These are phyloP conservation scores for Lepraria neglecta DNA, from an alignment of 495 filamentous ascomycete genomes.

Conservation along the genomic window DNA sequence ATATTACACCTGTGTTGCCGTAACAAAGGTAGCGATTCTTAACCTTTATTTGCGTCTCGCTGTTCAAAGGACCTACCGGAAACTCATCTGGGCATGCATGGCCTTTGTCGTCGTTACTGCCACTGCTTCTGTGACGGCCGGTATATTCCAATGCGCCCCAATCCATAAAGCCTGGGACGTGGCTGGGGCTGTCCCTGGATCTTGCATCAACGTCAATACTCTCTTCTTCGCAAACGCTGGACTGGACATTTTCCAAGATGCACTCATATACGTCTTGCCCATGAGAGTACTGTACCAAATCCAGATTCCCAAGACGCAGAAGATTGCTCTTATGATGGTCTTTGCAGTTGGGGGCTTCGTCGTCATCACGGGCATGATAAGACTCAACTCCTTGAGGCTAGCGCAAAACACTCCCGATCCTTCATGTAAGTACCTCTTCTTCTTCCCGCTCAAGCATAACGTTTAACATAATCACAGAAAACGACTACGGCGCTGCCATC, in stretches of 20 bases:
- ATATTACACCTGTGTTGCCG: neutral
- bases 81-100: conserved; percentile 2
- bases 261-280: conserved; percentile 4
- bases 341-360: conserved; percentile 7
- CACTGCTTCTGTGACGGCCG: neutral
- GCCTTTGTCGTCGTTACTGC: conserved; percentile 1
- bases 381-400: conserved; percentile 1
- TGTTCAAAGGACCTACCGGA: neutral
- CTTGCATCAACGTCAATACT: conserved; percentile 1
- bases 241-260: conserved; percentile 10
- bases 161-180: conserved; percentile 8
- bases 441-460: neutral
- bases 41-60: neutral
- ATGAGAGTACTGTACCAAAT: conserved; percentile 6
- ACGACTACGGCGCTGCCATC: neutral
- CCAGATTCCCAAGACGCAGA: neutral
- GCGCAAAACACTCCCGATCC: conserved; percentile 7
- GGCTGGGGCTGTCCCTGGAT: neutral
- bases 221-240: conserved; percentile 13
- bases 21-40: conserved; percentile 9
- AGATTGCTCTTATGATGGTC: neutral
- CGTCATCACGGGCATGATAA: conserved; percentile 4
- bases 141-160: conserved; percentile 8
- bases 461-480: neutral
- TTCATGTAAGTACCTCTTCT: neutral